Percentiles rank a stretch among this genome's conserved stretches.
Conservation (phyloP, 352 stramenopile genomes). For the Pythium utonaiense region DNA sequence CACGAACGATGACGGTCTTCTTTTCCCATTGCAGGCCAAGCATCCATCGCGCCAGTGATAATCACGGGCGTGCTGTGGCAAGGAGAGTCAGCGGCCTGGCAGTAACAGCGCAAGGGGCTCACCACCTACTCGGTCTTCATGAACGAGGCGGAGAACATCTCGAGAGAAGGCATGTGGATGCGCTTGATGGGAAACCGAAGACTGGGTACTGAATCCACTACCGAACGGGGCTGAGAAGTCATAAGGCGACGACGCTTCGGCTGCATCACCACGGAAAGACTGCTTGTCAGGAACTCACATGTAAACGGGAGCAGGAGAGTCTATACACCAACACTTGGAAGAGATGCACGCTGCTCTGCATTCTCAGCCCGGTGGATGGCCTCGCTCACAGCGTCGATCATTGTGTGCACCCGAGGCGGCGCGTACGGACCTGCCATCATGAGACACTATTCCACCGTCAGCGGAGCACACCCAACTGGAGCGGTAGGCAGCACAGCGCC, state of each 20-base stretch:
- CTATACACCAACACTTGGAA: too few relatives aligned
- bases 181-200: slow-evolving; percentile 38
- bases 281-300: not conserved
- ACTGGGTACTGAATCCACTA: not conserved
- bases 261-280: not conserved
- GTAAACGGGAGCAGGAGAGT: not conserved
- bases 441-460: slow-evolving; percentile 22
- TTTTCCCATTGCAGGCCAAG: slow-evolving; percentile 73
- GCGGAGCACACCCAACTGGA: not conserved
- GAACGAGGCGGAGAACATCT: slow-evolving; percentile 45
- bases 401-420: slow-evolving; percentile 33
- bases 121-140: slow-evolving; percentile 48
- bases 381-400: slow-evolving; percentile 40
- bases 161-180: slow-evolving; percentile 56
- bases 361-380: not conserved
- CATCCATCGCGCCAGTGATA: slow-evolving; percentile 72
- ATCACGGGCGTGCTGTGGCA: slow-evolving; percentile 53
- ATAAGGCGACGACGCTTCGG: slow-evolving; percentile 1
- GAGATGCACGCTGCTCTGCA: not conserved
- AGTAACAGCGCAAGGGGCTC: not conserved
- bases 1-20: slow-evolving; percentile 39
- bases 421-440: slow-evolving; percentile 74
- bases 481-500: not conserved
- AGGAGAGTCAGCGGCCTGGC: not conserved
- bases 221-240: not conserved